phyloP scores from a whole-genome alignment of 2,329 filamentous ascomycete genomes.

The Pseudogymnoascus sp. region DNA sequence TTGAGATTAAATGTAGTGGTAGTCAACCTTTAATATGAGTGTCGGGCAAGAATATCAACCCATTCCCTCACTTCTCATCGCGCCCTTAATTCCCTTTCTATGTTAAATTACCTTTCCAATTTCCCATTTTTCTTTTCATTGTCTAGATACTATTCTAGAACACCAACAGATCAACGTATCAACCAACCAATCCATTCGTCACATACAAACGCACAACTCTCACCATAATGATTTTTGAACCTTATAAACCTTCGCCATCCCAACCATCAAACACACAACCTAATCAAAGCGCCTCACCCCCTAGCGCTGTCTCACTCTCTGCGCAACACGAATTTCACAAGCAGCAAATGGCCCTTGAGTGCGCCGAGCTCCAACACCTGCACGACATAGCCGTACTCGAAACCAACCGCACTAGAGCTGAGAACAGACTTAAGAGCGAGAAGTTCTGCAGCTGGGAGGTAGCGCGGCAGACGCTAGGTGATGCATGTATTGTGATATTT shows the following conservation, averaged over 20 bases:
- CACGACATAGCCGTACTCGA: neutral
- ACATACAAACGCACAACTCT: neutral
- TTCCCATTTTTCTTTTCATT: neutral
- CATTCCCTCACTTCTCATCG: neutral
- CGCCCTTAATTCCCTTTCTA: neutral
- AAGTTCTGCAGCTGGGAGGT: neutral
- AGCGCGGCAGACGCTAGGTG: neutral
- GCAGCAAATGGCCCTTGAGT: neutral
- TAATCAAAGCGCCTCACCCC: neutral
- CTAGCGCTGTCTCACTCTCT: neutral
- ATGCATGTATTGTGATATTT: neutral
- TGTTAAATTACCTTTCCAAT: neutral
- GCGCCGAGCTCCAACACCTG: neutral
- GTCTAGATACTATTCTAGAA: neutral
- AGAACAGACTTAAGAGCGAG: neutral
- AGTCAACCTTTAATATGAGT: neutral
- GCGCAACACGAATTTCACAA: neutral
- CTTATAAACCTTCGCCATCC: neutral
- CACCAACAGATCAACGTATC: neutral
- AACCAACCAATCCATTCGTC: neutral
- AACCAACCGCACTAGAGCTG: neutral
- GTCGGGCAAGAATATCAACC: neutral
- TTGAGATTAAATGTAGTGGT: neutral
- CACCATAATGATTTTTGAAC: neutral
- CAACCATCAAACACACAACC: neutral